Evolutionary conservation across 805 yeast species (phyloP), one percentile per base, ranked within the genome.

Genomic region (Torulaspora quercuum): DNA sequence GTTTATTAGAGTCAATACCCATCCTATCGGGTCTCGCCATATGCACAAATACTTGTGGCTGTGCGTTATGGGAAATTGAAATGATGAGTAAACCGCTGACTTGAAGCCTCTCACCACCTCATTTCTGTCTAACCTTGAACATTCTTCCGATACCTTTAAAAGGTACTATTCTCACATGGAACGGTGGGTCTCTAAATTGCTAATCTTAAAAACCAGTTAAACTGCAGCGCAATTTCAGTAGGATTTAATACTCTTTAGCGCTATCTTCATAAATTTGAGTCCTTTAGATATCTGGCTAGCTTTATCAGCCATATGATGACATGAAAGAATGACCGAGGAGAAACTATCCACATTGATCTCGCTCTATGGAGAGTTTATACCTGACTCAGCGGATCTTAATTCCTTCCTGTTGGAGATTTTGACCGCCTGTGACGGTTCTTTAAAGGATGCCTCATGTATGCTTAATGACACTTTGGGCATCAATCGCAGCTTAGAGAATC

Each of bases 341-440:
- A 73, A 71, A 50, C 41, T 78, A 4, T 49, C 45, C 3, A 44
- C 50, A 7, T 57, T 78, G 20, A 41, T 51, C 26, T 43, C 45
- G 5, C 51, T 50, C 22, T 75, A 69, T 40, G 81, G 82, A 0
- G 51, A 42, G 0, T 72, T 68, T 3, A 72, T 41, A 8, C 39
- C 45, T 8, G 15, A 12, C 65, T 24, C 59, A 53, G 4, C 65
- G 55, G 2, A 56, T 63, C 0, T 53, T 79, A 3, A 27, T 8
- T 21, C 35, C 9, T 41, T 41, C 20, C 35, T 36, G 10, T 50
- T 70, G 3, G 87, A 80, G 33, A 52, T 82, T 3, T 61, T 82
- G 8, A 34, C 68, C 1, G 59, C 72, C 0, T 78, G 83, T 48
- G 64, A 67, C 28, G 86, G 82, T 1, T 72, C 80, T 2, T 25